phyloP scores from a whole-genome alignment of 164 flowering plant species.

The Kalanchoe fedtschenkoi region DNA sequence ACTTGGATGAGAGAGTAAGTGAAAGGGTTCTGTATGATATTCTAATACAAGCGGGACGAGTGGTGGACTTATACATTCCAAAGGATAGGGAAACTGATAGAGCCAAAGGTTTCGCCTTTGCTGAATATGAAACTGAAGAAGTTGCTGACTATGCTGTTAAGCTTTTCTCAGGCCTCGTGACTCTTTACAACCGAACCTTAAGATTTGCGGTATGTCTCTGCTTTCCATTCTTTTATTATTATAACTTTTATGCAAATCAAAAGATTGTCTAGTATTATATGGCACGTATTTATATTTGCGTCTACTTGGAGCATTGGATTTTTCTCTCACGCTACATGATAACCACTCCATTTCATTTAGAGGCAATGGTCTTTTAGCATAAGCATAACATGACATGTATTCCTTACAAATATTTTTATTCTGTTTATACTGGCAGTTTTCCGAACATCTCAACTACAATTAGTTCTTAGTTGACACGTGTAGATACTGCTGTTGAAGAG shows the following conservation, averaged over 20 bases:
- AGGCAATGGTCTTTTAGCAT: neutral
- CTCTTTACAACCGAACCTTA: slow-evolving; percentile 54
- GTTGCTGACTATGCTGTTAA: slow-evolving; percentile 71
- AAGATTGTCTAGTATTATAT: neutral
- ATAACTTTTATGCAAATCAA: neutral
- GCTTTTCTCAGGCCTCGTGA: slow-evolving; percentile 83
- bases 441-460: too few relatives aligned
- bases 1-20: slow-evolving; percentile 77
- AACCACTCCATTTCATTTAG: neutral
- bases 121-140: slow-evolving; percentile 78
- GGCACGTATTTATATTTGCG: too few relatives aligned
- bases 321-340: neutral
- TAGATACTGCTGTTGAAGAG: too few relatives aligned
- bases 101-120: slow-evolving; percentile 84
- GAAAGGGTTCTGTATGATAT: slow-evolving; percentile 81
- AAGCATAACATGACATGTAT: too few relatives aligned
- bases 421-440: too few relatives aligned
- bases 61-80: slow-evolving; percentile 66
- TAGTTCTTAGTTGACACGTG: too few relatives aligned
- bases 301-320: too few relatives aligned
- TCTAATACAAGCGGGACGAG: slow-evolving; percentile 73
- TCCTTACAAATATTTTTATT: too few relatives aligned
- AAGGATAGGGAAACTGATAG: slow-evolving; percentile 66
- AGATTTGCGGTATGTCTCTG: slow-evolving; percentile 61
- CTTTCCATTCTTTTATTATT: neutral